Evolutionary conservation across 371 early-diverging fungal species (phyloP).

Genomic region (Blakeslea trispora): DNA sequence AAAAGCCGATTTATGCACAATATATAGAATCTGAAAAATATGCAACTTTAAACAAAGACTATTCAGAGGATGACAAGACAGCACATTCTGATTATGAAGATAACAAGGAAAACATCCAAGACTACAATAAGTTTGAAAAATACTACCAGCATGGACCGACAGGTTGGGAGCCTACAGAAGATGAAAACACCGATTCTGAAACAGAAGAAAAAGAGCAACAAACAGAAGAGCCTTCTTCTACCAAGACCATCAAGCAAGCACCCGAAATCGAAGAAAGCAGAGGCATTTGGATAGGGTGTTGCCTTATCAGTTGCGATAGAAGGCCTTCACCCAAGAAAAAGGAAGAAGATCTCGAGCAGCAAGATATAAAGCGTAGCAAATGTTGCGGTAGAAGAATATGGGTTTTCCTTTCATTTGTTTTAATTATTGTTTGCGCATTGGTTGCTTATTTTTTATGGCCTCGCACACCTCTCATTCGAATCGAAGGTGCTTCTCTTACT

Average conservation of each 20-base stretch:
- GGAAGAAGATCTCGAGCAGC: slow-evolving; percentile 18
- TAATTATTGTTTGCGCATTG: slow-evolving; percentile 24
- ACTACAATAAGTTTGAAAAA: slow-evolving; percentile 6
- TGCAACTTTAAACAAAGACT: slow-evolving; percentile 4
- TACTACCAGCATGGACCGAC: slow-evolving; percentile 4
- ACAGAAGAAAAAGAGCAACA: slow-evolving; percentile 4
- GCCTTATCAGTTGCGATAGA: slow-evolving; percentile 37
- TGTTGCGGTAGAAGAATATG: slow-evolving; percentile 36
- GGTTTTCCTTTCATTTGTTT: slow-evolving; percentile 39
- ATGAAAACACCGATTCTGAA: slow-evolving; percentile 4
- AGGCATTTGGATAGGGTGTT: slow-evolving; percentile 47
- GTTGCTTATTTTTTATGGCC: slow-evolving; percentile 41
- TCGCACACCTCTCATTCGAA: slow-evolving; percentile 48
- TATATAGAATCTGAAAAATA: slow-evolving; percentile 24
- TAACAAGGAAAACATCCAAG: slow-evolving; percentile 2
- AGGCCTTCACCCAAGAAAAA: slow-evolving; percentile 18
- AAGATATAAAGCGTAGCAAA: slow-evolving; percentile 8
- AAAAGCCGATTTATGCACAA: slow-evolving; percentile 31
- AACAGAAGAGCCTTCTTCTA: neutral
- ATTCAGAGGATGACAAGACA: slow-evolving; percentile 11
- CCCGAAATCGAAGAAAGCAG: neutral
- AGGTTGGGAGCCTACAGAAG: neutral
- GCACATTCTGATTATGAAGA: slow-evolving; percentile 19
- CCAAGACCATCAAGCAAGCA: neutral
- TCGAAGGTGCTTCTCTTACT: slow-evolving; percentile 45